Evolutionary conservation across 2,329 filamentous ascomycete species (phyloP).

Genomic region (Epichloe brachyelytri): DNA sequence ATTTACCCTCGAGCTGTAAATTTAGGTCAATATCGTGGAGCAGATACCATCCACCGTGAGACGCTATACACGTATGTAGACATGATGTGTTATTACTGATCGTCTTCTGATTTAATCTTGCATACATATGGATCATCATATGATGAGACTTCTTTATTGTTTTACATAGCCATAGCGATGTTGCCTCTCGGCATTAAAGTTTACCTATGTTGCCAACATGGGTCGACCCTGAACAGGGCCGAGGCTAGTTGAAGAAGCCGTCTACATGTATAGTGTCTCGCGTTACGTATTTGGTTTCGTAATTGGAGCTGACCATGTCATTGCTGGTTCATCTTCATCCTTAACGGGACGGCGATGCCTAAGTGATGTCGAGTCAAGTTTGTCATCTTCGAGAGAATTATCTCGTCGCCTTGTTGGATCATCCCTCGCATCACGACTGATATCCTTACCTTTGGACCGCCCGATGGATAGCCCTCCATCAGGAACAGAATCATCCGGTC

Average conservation of each 20-base stretch:
- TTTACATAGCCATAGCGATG: neutral
- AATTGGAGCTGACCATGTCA: constrained; percentile 34
- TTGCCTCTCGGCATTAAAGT: neutral
- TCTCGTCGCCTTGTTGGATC: constrained; percentile 32
- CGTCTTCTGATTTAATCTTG: too few species aligned
- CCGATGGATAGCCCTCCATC: constrained; percentile 35
- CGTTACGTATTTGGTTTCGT: constrained; percentile 12
- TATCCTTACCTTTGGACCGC: constrained; percentile 40
- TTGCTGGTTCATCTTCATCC: constrained; percentile 28
- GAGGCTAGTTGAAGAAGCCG: neutral
- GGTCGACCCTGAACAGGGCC: too few species aligned
- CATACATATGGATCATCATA: too few species aligned
- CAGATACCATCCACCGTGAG: neutral
- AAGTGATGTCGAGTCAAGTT: constrained; percentile 23
- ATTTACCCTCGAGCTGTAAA: constrained; percentile 12
- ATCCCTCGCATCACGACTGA: constrained; percentile 35
- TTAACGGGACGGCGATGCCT: constrained; percentile 25
- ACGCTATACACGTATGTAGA: too few species aligned
- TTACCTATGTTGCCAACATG: neutral
- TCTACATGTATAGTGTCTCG: neutral
- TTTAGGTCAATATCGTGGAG: neutral
- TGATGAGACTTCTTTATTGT: neutral
- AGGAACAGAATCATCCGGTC: constrained; percentile 47
- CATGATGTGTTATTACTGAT: too few species aligned
- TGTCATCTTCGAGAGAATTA: constrained; percentile 31